These are phyloP conservation scores for Tubosaeta sp. DNA, from an alignment of 768 basidiomycete genomes.

Conservation along the genomic window DNA sequence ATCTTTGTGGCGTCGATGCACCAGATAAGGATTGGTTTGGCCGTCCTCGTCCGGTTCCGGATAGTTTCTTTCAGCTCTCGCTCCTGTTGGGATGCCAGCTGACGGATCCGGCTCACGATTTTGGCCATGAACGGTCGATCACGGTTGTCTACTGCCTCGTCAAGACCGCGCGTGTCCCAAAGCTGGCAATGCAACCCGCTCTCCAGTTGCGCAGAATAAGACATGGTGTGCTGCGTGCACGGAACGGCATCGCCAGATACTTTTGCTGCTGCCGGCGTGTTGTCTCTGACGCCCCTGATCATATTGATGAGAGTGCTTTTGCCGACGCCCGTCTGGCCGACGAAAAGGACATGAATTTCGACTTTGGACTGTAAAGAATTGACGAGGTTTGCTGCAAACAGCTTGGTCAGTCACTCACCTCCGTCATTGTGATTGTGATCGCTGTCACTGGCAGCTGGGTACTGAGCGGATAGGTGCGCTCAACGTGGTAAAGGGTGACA, in stretches of 20 bases:
- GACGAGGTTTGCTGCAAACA: neutral
- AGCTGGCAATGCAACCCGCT: constrained; percentile 10
- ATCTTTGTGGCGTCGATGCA: constrained; percentile 23
- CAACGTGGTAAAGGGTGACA: constrained; percentile 4
- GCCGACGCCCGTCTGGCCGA: constrained; percentile 23
- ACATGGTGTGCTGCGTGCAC: constrained; percentile 12
- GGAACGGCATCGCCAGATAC: constrained; percentile 18
- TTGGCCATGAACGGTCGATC: constrained; percentile 6
- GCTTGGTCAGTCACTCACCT: constrained; percentile 5
- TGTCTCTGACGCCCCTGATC: constrained; percentile 14
- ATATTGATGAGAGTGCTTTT: constrained; percentile 26
- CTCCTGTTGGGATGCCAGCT: constrained; percentile 8
- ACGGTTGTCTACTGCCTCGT: constrained; percentile 14
- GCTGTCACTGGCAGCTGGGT: neutral
- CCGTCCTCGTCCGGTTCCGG: constrained; percentile 1
- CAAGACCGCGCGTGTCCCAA: constrained; percentile 26
- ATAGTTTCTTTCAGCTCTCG: constrained; percentile 18
- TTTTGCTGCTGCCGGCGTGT: neutral
- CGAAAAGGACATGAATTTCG: constrained; percentile 19
- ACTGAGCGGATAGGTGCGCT: neutral
- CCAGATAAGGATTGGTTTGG: constrained; percentile 21
- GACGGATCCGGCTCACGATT: constrained; percentile 10
- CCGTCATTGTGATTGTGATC: constrained; percentile 10
- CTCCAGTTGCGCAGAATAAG: constrained; percentile 6
- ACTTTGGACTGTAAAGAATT: constrained; percentile 7